phyloP scores from a whole-genome alignment of 2,329 filamentous ascomycete genomes.

The Alternaria dauci region DNA sequence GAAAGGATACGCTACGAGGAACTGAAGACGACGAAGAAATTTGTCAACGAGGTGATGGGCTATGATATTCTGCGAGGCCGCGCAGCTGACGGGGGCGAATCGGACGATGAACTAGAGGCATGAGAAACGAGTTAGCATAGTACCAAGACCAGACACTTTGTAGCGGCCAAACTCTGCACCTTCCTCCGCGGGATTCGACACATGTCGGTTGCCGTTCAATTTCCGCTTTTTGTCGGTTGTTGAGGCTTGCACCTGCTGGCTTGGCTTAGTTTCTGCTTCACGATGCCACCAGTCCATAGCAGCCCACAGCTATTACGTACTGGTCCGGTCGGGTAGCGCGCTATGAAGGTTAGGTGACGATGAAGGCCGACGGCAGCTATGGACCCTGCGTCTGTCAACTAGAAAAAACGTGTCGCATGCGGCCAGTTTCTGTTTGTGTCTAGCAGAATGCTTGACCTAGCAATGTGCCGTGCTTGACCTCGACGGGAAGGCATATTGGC shows the following conservation, averaged over 20 bases:
- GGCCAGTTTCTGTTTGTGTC: slow-evolving; percentile 11
- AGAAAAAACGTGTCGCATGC: slow-evolving; percentile 9
- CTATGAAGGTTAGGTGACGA: slow-evolving; percentile 19
- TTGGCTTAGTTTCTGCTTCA: slow-evolving; percentile 25
- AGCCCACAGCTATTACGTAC: slow-evolving; percentile 33
- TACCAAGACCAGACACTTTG: slow-evolving; percentile 2
- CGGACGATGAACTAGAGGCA: slow-evolving; percentile 33
- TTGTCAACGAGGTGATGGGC: slow-evolving; percentile 49
- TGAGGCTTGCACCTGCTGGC: slow-evolving; percentile 16
- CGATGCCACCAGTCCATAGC: slow-evolving; percentile 16
- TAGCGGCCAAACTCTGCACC: slow-evolving; percentile 9
- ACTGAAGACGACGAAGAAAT: slow-evolving; percentile 39
- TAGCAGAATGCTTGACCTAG: slow-evolving; percentile 14
- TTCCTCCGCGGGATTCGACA: slow-evolving; percentile 5
- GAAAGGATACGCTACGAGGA: slow-evolving; percentile 42
- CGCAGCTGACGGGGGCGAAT: slow-evolving; percentile 35
- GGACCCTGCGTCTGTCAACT: slow-evolving; percentile 12
- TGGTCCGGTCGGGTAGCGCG: slow-evolving; percentile 22
- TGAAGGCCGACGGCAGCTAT: slow-evolving; percentile 27
- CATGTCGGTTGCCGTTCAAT: slow-evolving; percentile 23
- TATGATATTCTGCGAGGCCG: slow-evolving; percentile 47
- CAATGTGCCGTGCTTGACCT: slow-evolving; percentile 21
- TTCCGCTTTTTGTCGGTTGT: slow-evolving; percentile 25
- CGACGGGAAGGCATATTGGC: slow-evolving; percentile 18
- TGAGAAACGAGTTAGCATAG: slow-evolving; percentile 11